Base-by-base conservation (phyloP, 768 basidiomycete species). In the Sistotremastrum niveocremeum region DNA sequence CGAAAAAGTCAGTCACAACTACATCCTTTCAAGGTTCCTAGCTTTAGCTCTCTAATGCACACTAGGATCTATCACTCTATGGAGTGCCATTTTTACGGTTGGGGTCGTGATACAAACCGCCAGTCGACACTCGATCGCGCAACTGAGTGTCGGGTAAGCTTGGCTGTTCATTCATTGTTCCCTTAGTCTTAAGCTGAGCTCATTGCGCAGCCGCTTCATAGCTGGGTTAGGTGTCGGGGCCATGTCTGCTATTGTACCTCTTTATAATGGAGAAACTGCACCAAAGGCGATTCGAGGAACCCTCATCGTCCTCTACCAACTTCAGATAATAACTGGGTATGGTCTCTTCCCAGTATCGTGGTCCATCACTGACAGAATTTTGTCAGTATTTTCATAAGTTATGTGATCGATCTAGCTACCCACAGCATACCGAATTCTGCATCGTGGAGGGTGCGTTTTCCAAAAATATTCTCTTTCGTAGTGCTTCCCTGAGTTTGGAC, bases 161-260 rank as follows among this genome's bases (percentile, higher is more conserved):
- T 12, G 11, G 20, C 28, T 10, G 7, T 31, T 9, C 9, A 2
- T 54, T 56, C 41, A 39, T 46, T 52, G 6, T 9, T 12, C 12
- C 6, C 1, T 10, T 46, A 7, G 29, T 9, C 4, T n/a, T 41
- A 12, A 28, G 29, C 29, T 30, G 2, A 31, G 31, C 1, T 7
- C 34, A n/a, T 4, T 12, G 34, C 37, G 5, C 28, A 48, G 81
- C n/a, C 75, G 80, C 4, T 83, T 78, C 49, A 66, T 85, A 44
- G 81, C 84, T 10, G 84, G 84, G 39, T 65, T 87, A 6, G 84
- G 84, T 20, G 84, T 87, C 2, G 82, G 84, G 2, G 79, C 84
- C 2, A 55, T 85, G 42, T 85, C 74, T 49, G 59, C 52, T 39
- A 56, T 55, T 49, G 60, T 57, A 5, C 62, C 60, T 7, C 51